Evolutionary conservation across 441 rosid species (phyloP), one percentile per base, ranked within the genome.

Genomic region (Gossypium lobatum): DNA sequence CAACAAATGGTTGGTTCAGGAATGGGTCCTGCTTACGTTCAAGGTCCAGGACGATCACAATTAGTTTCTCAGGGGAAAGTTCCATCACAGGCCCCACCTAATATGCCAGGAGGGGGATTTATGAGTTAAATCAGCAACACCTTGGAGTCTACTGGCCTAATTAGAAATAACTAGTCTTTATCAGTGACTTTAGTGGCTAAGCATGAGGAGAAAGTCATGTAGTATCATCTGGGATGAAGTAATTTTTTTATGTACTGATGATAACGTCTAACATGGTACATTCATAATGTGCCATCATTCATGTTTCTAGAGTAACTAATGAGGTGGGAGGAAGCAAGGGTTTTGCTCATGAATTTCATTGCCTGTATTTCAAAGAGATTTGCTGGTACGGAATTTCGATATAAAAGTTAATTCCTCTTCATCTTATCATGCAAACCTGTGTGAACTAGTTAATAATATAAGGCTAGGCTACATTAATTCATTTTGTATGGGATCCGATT

Each of bases 1-100:
- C 98, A 93, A 63, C 93, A 86, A 84, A 85, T 92, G 88, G 93
- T 85, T 34, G 97, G 97, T 55, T 76, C 89, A 9, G 91, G 88
- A 76, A 88, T 93, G 88, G 88, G 88, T 78, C 91, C 87, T 82
- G 79, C 85, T 64, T 92, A 91, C 78, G 88, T 78, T 64, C 98
- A 89, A 88, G 94, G 87, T 76, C 85, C 95, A 13, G 85, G 82
- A 26, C 80, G 91, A 28, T 75, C 89, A 18, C 91, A 88, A 20
- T 80, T 88, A 75, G 84, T 86, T 68, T 64, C 93, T 72, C 93
- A 88, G 73, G 87, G 84, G 42, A 90, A 86, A 64, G 91, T 89
- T 78, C 73, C 93, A 73, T 81, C 95, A 7, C 98, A 94, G 67
- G 97, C 87, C 16, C 86, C 88, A 21, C 65, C 89, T 46, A 88